Evolutionary conservation across 257 asterid genomes (phyloP).

Genomic region (Scutellaria galericulata): DNA sequence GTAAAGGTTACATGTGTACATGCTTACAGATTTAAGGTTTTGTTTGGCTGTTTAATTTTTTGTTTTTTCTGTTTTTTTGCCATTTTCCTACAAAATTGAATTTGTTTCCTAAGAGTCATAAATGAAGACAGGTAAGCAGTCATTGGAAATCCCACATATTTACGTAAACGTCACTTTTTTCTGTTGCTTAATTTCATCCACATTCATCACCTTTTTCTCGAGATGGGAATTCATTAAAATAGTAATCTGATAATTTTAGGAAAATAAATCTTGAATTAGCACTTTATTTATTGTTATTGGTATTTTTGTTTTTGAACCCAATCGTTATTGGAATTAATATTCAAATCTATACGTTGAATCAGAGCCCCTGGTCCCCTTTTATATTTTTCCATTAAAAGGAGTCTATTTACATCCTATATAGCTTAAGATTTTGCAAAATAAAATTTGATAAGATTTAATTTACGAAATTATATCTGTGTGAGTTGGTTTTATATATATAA

Average conservation of each 20-base stretch:
- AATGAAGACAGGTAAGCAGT: slow-evolving; percentile 17
- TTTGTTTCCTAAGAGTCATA: not conserved
- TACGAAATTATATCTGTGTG: too few species aligned
- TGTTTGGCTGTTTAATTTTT: slow-evolving; percentile 28
- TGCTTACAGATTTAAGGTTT: slow-evolving; percentile 43
- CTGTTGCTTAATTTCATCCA: not conserved
- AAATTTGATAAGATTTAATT: too few species aligned
- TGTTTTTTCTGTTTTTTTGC: not conserved
- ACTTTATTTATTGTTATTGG: too few species aligned
- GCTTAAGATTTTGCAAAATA: too few species aligned
- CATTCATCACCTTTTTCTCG: slow-evolving; percentile 12
- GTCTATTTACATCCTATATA: too few species aligned
- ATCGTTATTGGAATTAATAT: too few species aligned
- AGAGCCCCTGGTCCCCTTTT: too few species aligned
- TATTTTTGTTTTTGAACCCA: too few species aligned
- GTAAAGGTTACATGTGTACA: slow-evolving; percentile 40
- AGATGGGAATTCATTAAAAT: slow-evolving; percentile 17
- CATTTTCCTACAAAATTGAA: not conserved
- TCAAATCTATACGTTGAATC: too few species aligned
- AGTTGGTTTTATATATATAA: too few species aligned
- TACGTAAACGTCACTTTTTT: slow-evolving; percentile 41
- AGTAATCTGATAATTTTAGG: not conserved
- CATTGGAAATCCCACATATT: slow-evolving; percentile 35
- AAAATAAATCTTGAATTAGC: not conserved
- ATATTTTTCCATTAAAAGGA: too few species aligned